A percentile compares a stretch with the other conserved stretches of the same genome.
phyloP scores from a whole-genome alignment of 169 alveolate genomes.

The Perkinsus chesapeaki region DNA sequence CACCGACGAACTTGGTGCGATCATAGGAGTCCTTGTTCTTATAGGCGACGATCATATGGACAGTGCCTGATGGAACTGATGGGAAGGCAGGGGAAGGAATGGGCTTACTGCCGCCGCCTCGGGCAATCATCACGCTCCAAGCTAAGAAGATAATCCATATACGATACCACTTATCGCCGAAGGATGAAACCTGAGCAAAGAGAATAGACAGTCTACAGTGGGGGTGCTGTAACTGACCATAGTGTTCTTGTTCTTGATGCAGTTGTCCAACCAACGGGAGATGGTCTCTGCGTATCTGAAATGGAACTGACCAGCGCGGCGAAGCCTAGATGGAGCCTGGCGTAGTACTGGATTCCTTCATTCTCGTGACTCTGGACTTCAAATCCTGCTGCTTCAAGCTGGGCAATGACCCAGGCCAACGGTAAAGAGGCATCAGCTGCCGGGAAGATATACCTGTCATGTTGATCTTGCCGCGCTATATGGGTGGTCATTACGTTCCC shows the following conservation, averaged over 20 bases:
- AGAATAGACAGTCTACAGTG: background rate
- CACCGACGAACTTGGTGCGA: background rate
- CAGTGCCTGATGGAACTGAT: too few relatives aligned
- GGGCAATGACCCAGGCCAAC: slow-evolving; percentile 10
- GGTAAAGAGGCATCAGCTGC: slow-evolving; percentile 19
- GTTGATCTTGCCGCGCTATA: background rate
- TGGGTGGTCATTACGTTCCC: background rate
- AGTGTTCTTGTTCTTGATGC: slow-evolving; percentile 11
- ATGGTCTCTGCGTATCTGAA: background rate
- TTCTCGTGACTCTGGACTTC: background rate
- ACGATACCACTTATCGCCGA: background rate
- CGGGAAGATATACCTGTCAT: slow-evolving; percentile 14
- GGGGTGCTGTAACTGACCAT: background rate
- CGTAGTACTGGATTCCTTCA: slow-evolving; percentile 10
- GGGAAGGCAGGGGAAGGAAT: background rate
- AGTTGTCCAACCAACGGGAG: slow-evolving; percentile 14
- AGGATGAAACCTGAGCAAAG: background rate
- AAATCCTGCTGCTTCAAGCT: slow-evolving; percentile 7
- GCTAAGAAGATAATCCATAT: background rate
- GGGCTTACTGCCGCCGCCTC: background rate
- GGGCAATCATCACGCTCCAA: background rate
- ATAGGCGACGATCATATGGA: background rate
- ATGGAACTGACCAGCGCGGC: too few relatives aligned
- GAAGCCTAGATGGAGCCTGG: too few relatives aligned
- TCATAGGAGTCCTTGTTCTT: too few relatives aligned